Base-by-base conservation (phyloP, 2,329 filamentous ascomycete species). In the Alternaria gansuensis region DNA sequence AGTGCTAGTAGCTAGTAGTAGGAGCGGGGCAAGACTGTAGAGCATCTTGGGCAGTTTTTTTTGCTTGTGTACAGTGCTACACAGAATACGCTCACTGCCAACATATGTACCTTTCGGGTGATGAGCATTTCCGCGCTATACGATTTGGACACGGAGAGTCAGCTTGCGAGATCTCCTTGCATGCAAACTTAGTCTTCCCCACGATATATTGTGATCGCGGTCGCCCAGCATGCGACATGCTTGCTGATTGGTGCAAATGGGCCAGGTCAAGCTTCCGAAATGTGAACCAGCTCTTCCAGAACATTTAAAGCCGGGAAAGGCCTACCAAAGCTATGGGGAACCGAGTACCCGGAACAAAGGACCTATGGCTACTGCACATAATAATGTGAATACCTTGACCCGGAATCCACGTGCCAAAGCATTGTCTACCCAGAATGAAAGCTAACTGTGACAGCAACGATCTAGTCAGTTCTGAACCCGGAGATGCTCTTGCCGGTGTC, bases 1-100 rank as follows among this genome's bases (percentile, higher is more conserved):
- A 40, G 63, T 59, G 36, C 62, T 52, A 9, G 63, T 62, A 41
- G 60, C 54, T 3, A 71, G 60, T 17, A 69, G 46, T 6, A 68
- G 53, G n/a, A 68, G 54, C 17, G 53, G 31, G 34, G 48, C n/a
- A 39, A 39, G 23, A 10, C 17, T 36, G 48, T 14, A 39, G 34
- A 55, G 54, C 31, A 68, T 21, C 49, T 64, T 61, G 51, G 6
- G 14, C 0, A 3, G 7, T n/a, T 23, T 21, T 17, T n/a, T 34
- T 33, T 34, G 5, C 44, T 48, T 48, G 67, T 1, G 31, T 48
- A 11, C 4, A 33, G 0, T 8, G 23, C 1, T 23, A 34, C 3
- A 26, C 3, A n/a, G 3, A 34, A 23, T n/a, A 48, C 5, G 44
- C 44, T 21, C 29, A 48, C 26, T 34, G 44, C 29, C 34, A 36